These are phyloP conservation scores for California macrophylla DNA, from an alignment of 441 rosid genomes.

Conservation along the genomic window DNA sequence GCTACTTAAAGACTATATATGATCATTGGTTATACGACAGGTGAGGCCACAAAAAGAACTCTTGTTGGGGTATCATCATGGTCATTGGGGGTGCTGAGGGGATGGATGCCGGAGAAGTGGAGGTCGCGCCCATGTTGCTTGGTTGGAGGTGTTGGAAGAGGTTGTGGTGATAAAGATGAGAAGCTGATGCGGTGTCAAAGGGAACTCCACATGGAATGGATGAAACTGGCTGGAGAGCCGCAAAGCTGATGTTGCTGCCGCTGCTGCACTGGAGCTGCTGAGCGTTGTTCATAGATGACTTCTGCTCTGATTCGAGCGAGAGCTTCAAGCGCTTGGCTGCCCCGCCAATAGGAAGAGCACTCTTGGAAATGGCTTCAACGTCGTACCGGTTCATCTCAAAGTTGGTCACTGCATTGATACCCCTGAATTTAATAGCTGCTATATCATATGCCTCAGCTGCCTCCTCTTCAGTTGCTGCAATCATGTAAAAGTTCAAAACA, in stretches of 20 bases:
- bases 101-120: background rate
- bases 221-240: background rate
- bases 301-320: conserved; percentile 20
- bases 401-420: conserved; percentile 78
- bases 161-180: background rate
- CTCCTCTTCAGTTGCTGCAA: conserved; percentile 79
- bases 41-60: background rate
- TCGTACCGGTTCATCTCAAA: conserved; percentile 87
- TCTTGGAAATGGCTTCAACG: conserved; percentile 66
- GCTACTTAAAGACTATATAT: background rate
- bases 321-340: conserved; percentile 33
- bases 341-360: conserved; percentile 77
- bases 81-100: background rate
- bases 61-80: background rate
- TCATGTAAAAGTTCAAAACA: background rate
- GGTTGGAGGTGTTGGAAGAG: background rate
- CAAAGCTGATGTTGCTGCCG: conserved; percentile 14
- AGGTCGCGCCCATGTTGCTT: background rate
- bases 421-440: conserved; percentile 85
- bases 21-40: background rate
- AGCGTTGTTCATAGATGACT: conserved; percentile 8
- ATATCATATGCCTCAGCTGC: conserved; percentile 95
- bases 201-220: background rate
- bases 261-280: background rate
- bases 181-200: background rate